Conservation (phyloP, 352 stramenopile species). For the Phytophthora aleatoria region DNA sequence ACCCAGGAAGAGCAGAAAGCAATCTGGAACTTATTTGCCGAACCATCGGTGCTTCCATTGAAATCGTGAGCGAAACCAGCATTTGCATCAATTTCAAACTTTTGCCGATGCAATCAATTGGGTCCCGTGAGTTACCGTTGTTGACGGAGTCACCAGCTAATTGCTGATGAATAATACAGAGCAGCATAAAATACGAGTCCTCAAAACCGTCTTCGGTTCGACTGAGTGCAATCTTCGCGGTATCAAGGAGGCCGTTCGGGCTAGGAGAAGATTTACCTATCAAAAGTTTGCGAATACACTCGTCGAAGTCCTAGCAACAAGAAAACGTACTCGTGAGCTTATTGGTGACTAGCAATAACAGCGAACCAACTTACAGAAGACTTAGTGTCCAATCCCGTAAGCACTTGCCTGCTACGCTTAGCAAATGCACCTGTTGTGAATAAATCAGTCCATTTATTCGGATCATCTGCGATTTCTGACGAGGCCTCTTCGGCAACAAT, state of each 20-base stretch:
- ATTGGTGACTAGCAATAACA: not conserved
- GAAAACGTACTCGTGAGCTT: conserved; percentile 1
- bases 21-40: conserved; percentile 30
- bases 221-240: conserved; percentile 11
- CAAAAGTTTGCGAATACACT: conserved; percentile 10
- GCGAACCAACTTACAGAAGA: conserved; percentile 8
- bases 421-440: conserved; percentile 1
- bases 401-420: not conserved
- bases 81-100: conserved; percentile 32
- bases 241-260: conserved; percentile 10
- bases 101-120: conserved; percentile 29
- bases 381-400: not conserved
- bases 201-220: conserved; percentile 18
- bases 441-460: not conserved
- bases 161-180: conserved; percentile 44
- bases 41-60: conserved; percentile 15
- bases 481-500: conserved; percentile 8
- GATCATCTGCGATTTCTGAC: not conserved
- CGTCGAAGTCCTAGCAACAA: conserved; percentile 8
- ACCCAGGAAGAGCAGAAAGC: conserved; percentile 15
- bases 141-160: conserved; percentile 7
- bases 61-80: conserved; percentile 34
- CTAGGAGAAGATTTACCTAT: not conserved
- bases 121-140: conserved; percentile 7
- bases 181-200: conserved; percentile 38